These are phyloP conservation scores for Ceratocystis destructans DNA, from an alignment of 2,329 filamentous ascomycete genomes.

Conservation along the genomic window DNA sequence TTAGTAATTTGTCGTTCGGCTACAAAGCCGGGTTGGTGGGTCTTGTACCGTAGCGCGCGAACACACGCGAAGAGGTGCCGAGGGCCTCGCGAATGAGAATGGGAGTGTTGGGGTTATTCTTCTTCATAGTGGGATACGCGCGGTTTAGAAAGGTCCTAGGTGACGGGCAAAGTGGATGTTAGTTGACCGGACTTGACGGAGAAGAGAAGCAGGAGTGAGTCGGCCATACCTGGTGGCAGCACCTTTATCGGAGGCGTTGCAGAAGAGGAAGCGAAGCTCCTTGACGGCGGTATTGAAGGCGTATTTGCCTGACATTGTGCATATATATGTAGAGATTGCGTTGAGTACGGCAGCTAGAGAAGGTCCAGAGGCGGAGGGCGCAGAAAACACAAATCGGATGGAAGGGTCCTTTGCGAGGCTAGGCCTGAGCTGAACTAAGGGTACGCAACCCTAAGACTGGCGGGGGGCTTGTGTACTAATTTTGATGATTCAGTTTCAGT, in stretches of 20 bases:
- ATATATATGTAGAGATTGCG: neutral
- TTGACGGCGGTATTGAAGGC: slow-evolving; percentile 77
- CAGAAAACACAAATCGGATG: no score
- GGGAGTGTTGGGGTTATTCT: slow-evolving; percentile 86
- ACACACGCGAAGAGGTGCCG: slow-evolving; percentile 73
- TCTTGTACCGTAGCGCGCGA: slow-evolving; percentile 76
- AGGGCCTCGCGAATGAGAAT: slow-evolving; percentile 90
- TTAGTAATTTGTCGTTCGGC: neutral
- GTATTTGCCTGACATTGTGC: slow-evolving; percentile 51
- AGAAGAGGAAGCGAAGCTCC: slow-evolving; percentile 95
- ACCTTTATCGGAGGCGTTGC: slow-evolving; percentile 85
- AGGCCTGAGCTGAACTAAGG: no score
- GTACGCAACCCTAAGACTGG: neutral
- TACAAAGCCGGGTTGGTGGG: neutral
- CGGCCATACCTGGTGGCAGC: slow-evolving; percentile 60
- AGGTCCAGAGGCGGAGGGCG: no score
- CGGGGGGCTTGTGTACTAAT: neutral
- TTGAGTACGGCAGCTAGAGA: neutral
- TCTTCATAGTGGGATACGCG: slow-evolving; percentile 97
- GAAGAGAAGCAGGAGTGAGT: neutral
- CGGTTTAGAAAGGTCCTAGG: slow-evolving; percentile 73
- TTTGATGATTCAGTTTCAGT: no score
- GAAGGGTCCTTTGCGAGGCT: no score
- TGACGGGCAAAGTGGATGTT: slow-evolving; percentile 11
- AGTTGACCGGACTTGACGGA: neutral